Evolutionary conservation across 768 basidiomycete genomes (phyloP).

Genomic region (Leccinellum rugosiceps): DNA sequence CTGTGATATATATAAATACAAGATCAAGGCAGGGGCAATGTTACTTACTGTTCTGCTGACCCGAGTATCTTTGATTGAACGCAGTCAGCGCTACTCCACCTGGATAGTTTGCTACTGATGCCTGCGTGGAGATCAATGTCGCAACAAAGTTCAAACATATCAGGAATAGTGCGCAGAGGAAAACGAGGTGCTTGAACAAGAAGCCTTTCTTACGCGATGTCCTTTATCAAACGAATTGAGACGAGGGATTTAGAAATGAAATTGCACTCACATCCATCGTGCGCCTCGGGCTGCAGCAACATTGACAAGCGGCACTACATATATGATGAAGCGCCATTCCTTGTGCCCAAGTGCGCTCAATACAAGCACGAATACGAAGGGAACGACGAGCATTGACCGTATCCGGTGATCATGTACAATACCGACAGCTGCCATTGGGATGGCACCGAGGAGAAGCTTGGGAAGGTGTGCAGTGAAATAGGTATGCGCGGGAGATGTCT

Average conservation of each 20-base stretch:
- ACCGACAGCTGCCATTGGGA: slow-evolving; percentile 61
- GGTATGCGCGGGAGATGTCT: slow-evolving; percentile 67
- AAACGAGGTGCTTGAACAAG: slow-evolving; percentile 43
- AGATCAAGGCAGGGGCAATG: not conserved
- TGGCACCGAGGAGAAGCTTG: slow-evolving; percentile 66
- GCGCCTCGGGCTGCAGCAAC: slow-evolving; percentile 70
- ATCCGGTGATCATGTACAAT: slow-evolving; percentile 45
- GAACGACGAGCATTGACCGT: slow-evolving; percentile 49
- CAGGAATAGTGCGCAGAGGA: slow-evolving; percentile 45
- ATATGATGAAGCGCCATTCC: slow-evolving; percentile 96
- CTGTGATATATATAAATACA: slow-evolving; percentile 25
- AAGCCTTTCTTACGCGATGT: slow-evolving; percentile 46
- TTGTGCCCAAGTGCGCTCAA: slow-evolving; percentile 87
- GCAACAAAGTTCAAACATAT: slow-evolving; percentile 50
- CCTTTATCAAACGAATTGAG: slow-evolving; percentile 29
- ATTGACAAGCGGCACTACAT: slow-evolving; percentile 80
- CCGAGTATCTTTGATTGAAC: slow-evolving; percentile 54
- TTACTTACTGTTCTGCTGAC: slow-evolving; percentile 30
- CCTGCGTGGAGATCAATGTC: slow-evolving; percentile 50
- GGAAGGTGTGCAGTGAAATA: slow-evolving; percentile 73
- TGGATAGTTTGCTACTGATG: slow-evolving; percentile 82
- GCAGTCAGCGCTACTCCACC: slow-evolving; percentile 70
- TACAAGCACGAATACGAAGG: slow-evolving; percentile 50
- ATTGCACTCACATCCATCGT: slow-evolving; percentile 54
- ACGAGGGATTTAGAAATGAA: not conserved